Evolutionary conservation across 208 protist species (phyloP).

Genomic region (Leishmania braziliensis): DNA sequence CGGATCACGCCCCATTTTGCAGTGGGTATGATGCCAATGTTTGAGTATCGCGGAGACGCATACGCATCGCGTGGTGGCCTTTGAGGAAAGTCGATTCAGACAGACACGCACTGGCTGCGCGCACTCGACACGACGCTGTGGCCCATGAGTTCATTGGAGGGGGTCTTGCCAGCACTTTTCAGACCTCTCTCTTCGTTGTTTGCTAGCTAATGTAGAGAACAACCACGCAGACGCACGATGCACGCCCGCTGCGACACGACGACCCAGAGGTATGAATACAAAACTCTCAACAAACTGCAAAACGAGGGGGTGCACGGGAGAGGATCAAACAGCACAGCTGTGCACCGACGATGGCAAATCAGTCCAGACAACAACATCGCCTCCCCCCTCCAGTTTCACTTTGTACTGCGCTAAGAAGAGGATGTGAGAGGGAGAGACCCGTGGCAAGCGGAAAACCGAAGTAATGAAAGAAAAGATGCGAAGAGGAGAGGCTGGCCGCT

Average conservation of each 20-base stretch:
- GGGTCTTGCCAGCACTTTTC: neutral
- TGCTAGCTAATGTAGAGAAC: constrained; percentile 1
- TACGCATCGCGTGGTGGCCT: neutral
- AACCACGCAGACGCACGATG: neutral
- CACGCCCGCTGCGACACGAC: neutral
- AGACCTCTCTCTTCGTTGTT: neutral
- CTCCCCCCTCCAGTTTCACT: neutral
- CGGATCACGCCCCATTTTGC: neutral
- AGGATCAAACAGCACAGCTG: neutral
- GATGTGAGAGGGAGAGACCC: neutral
- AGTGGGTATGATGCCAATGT: neutral
- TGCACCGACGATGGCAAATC: neutral
- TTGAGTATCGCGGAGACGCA: neutral
- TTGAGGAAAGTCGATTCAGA: neutral
- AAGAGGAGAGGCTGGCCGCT: neutral
- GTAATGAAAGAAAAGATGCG: neutral
- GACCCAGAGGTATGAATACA: neutral
- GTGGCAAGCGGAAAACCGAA: neutral
- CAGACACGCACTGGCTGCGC: neutral
- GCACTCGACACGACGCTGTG: neutral
- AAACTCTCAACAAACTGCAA: neutral
- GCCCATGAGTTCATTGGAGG: neutral
- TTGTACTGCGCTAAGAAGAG: neutral
- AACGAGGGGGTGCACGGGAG: neutral
- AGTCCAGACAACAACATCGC: neutral